Evolutionary conservation across 495 filamentous ascomycete genomes (phyloP).

Genomic region (Penicillium nucicola): DNA sequence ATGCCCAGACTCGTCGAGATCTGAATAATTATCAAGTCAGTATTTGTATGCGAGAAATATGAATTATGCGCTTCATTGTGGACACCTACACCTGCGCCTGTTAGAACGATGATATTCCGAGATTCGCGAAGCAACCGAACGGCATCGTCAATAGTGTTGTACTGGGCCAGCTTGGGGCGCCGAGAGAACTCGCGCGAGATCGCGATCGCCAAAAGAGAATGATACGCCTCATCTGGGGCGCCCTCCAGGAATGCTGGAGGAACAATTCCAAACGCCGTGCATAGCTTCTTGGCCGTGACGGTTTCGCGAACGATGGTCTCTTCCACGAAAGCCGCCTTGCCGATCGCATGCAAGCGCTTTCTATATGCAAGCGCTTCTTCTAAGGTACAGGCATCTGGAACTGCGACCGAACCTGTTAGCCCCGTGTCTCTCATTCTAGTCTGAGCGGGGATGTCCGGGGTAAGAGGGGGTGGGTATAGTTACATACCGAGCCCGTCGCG

Average conservation of each 20-base stretch:
- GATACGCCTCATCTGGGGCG: constrained; percentile 69
- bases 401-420: constrained; percentile 19
- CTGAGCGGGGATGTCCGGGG: constrained; percentile 26
- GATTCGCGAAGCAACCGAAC: constrained; percentile 69
- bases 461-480: constrained; percentile 12
- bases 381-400: constrained; percentile 64
- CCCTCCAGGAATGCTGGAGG: constrained; percentile 76
- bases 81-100: constrained; percentile 73
- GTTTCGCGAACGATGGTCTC: constrained; percentile 64
- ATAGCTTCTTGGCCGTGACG: constrained; percentile 76
- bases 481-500: constrained; percentile 49
- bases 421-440: constrained; percentile 9
- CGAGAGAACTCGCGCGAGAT: constrained; percentile 81
- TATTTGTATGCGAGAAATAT: background rate
- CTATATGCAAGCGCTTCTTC: constrained; percentile 70
- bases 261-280: constrained; percentile 86
- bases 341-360: constrained; percentile 67
- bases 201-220: constrained; percentile 68
- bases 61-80: background rate
- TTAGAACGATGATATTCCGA: constrained; percentile 87
- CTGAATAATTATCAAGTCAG: constrained; percentile 24
- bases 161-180: constrained; percentile 72
- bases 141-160: constrained; percentile 87
- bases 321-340: constrained; percentile 70
- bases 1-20: constrained; percentile 74